A percentile compares a stretch with the other conserved stretches of the same genome.
Conservation (phyloP, 2,329 filamentous ascomycete genomes). For the Corinectria fuckeliana region DNA sequence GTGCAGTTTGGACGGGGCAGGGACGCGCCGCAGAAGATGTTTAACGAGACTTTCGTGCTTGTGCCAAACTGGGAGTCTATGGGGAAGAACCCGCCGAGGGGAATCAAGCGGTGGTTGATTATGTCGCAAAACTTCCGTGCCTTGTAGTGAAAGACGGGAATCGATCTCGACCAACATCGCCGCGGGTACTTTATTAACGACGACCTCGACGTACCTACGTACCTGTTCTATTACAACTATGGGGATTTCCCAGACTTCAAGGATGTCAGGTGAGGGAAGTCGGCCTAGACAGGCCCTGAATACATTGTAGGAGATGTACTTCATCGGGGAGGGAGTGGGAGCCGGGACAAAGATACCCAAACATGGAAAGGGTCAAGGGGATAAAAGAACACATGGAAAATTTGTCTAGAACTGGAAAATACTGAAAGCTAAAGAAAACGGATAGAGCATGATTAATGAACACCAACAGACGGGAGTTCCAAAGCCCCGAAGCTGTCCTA, state of each 20-base stretch:
- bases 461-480: background rate
- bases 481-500: slow-evolving; percentile 3
- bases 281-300: background rate
- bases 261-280: no score
- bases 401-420: background rate
- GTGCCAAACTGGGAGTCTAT: slow-evolving; percentile 75
- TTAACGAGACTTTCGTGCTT: slow-evolving; percentile 81
- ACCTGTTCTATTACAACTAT: no score
- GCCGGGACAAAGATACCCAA: slow-evolving; percentile 9
- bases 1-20: slow-evolving; percentile 71
- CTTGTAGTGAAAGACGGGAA: slow-evolving; percentile 43
- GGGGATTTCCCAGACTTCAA: no score
- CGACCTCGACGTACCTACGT: no score
- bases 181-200: no score
- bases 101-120: slow-evolving; percentile 67
- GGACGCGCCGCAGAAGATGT: slow-evolving; percentile 70
- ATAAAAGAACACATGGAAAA: background rate
- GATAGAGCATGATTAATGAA: slow-evolving; percentile 13
- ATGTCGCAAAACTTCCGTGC: slow-evolving; percentile 75
- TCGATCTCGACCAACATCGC: no score
- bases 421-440: background rate
- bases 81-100: slow-evolving; percentile 58
- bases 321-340: no score
- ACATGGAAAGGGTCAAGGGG: background rate
- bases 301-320: background rate